Base-by-base conservation (phyloP, 2,329 filamentous ascomycete genomes). In the Rhinocladiella mackenziei region DNA sequence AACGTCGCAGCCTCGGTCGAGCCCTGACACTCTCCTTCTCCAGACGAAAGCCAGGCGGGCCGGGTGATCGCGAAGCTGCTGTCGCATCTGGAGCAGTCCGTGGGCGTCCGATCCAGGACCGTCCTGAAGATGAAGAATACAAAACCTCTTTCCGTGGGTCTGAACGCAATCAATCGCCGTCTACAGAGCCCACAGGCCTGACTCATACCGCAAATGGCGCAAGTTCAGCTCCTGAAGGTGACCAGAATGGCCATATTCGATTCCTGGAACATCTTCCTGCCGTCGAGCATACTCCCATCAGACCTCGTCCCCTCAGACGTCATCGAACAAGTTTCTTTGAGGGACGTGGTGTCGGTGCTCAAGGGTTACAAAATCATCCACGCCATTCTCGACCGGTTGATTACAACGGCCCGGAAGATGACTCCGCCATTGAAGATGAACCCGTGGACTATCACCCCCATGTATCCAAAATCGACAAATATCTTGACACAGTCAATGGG, bases 401-500 rank as follows among this genome's bases (percentile, higher is more conserved):
- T 14, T 17, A 38, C 34, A 17, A 29, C 13, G 6, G 15, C 14
- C 6, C 17, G 15, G 8, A 15, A 31, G 19, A 36, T 10, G 39
- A 37, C 3, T 31, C 28, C n/a, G 34, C 28, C 20, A 22, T 36
- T 18, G 48, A 45, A n/a, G 39, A 44, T 19, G 39, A 46, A 3
- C 8, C 18, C 13, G 26, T 25, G 22, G 11, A 15, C 5, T 9
- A 22, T 7, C 13, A 19, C 5, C 15, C 23, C 15, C 18, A 17
- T 30, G 17, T n/a, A 15, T 29, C 45, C 4, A 36, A 33, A n/a
- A 13, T 56, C 3, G 29, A 48, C 37, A 55, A 53, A 39, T 56
- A 56, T 39, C 15, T 55, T 11, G 31, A 49, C 18, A 46, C 53
- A 1, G 41, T 52, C 35, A 51, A 50, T 25, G 57, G 62, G 6